Conservation (phyloP, 2,329 filamentous ascomycete species). For the Alternaria consortialis region DNA sequence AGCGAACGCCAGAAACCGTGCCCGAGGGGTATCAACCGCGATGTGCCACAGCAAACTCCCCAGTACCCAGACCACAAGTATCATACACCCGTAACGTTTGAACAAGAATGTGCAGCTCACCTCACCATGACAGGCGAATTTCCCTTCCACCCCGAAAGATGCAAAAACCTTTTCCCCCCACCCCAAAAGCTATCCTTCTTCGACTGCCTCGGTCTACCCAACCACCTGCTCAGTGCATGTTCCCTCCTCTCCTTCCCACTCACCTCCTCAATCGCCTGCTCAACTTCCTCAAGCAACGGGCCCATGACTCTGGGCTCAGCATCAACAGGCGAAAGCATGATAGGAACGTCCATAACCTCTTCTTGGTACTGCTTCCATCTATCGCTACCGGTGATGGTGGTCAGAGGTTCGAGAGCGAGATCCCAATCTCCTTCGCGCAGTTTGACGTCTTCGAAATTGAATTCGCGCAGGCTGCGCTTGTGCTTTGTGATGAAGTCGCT, state of each 20-base stretch:
- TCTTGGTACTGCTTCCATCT: constrained; percentile 53
- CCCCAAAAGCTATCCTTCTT: constrained; percentile 50
- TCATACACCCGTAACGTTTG: background rate
- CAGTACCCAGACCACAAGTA: background rate
- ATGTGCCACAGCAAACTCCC: background rate
- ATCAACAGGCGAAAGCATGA: constrained; percentile 49
- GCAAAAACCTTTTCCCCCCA: constrained; percentile 27
- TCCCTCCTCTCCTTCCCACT: constrained; percentile 27
- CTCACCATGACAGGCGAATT: constrained; percentile 10
- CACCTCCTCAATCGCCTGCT: constrained; percentile 37
- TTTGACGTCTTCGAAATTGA: constrained; percentile 80
- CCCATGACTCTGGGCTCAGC: constrained; percentile 48
- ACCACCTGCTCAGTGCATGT: constrained; percentile 45
- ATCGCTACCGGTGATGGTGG: constrained; percentile 54
- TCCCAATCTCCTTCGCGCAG: constrained; percentile 81
- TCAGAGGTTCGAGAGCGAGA: constrained; percentile 78
- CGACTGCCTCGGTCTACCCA: constrained; percentile 33
- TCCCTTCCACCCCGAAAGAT: constrained; percentile 15
- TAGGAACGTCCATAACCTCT: constrained; percentile 54
- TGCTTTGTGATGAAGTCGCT: constrained; percentile 73
- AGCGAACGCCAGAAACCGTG: background rate
- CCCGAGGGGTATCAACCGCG: constrained; percentile 2
- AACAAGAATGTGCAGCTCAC: background rate
- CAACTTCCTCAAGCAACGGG: constrained; percentile 44
- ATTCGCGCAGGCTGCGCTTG: constrained; percentile 73